Percentiles rank a stretch among this genome's conserved stretches.
Conservation (phyloP, 2,329 filamentous ascomycete species). For the Verruconis gallopava region DNA sequence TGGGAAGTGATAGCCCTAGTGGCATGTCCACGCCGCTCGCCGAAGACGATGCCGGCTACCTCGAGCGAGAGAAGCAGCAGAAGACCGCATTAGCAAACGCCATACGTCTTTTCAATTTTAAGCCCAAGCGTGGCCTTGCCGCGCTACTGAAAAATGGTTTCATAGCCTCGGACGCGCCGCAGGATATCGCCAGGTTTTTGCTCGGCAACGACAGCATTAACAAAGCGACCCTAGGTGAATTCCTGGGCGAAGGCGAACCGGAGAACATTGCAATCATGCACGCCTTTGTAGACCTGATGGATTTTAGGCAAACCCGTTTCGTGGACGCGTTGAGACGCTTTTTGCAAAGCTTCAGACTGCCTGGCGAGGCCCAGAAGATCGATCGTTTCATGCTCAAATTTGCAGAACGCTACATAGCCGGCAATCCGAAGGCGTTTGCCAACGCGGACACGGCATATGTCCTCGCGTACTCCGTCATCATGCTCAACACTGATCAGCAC, state of each 20-base stretch:
- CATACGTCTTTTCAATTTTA: slow-evolving; percentile 90
- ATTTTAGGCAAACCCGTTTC: slow-evolving; percentile 82
- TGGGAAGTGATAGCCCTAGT: slow-evolving; percentile 10
- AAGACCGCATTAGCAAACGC: slow-evolving; percentile 88
- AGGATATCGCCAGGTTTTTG: slow-evolving; percentile 76
- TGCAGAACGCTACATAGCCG: slow-evolving; percentile 85
- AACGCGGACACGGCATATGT: slow-evolving; percentile 98
- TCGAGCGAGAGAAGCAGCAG: slow-evolving; percentile 88
- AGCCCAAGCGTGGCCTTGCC: slow-evolving; percentile 89
- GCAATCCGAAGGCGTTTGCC: slow-evolving; percentile 93
- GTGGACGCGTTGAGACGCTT: slow-evolving; percentile 87
- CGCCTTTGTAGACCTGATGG: slow-evolving; percentile 90
- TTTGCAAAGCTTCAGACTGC: slow-evolving; percentile 84
- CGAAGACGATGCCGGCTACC: slow-evolving; percentile 82
- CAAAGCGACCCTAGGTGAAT: slow-evolving; percentile 88
- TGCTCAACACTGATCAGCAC: slow-evolving; percentile 93
- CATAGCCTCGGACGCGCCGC: slow-evolving; percentile 62
- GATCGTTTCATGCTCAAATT: slow-evolving; percentile 99
- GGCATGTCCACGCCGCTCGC: slow-evolving; percentile 26
- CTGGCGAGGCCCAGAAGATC: slow-evolving; percentile 95
- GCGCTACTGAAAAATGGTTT: slow-evolving; percentile 73
- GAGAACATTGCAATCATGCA: slow-evolving; percentile 97
- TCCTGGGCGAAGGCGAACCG: slow-evolving; percentile 81
- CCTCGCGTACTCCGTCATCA: slow-evolving; percentile 86
- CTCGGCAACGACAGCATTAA: slow-evolving; percentile 71